phyloP scores from a whole-genome alignment of 2,329 filamentous ascomycete genomes.

The Pleomassaria siparia region DNA sequence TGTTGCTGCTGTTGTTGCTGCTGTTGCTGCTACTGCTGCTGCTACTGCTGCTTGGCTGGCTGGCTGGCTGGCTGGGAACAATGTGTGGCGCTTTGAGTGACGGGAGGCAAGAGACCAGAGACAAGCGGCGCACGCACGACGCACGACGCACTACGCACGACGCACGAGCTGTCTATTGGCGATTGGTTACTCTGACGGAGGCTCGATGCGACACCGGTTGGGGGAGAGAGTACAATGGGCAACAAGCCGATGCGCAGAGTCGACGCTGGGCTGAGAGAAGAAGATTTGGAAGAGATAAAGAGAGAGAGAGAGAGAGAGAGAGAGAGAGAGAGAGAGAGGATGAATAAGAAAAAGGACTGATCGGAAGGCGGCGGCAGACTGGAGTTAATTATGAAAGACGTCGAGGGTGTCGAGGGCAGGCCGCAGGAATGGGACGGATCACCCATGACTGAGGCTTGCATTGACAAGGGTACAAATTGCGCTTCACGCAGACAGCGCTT shows the following conservation, averaged over 20 bases:
- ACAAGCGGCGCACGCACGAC: slow-evolving; percentile 24
- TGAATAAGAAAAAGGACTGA: slow-evolving; percentile 13
- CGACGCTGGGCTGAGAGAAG: no score
- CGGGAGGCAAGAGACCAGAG: slow-evolving; percentile 11
- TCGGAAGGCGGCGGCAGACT: slow-evolving; percentile 14
- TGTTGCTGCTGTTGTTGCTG: no score
- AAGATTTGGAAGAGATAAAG: slow-evolving; percentile 12
- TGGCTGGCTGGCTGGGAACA: slow-evolving; percentile 11
- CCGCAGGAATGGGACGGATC: slow-evolving; percentile 32
- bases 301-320: slow-evolving; percentile 14
- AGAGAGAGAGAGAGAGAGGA: slow-evolving; percentile 14
- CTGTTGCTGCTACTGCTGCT: no score
- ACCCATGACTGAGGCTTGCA: slow-evolving; percentile 22
- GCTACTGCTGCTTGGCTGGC: slow-evolving; percentile 8
- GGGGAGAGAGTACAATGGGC: slow-evolving; percentile 8
- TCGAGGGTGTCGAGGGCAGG: no score
- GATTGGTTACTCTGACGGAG: slow-evolving; percentile 7
- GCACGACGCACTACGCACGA: no score
- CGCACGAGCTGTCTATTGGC: slow-evolving; percentile 19
- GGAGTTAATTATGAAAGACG: slow-evolving; percentile 41
- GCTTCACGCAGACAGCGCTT: slow-evolving; percentile 9
- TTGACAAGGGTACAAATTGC: no score
- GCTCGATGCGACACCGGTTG: slow-evolving; percentile 5
- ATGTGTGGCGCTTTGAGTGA: slow-evolving; percentile 5
- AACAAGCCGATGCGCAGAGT: slow-evolving; percentile 17